A percentile compares a stretch with the other conserved stretches of the same genome.
These are phyloP conservation scores for Athelia psychrophila DNA, from an alignment of 1,284 basidiomycete genomes.

Conservation along the genomic window DNA sequence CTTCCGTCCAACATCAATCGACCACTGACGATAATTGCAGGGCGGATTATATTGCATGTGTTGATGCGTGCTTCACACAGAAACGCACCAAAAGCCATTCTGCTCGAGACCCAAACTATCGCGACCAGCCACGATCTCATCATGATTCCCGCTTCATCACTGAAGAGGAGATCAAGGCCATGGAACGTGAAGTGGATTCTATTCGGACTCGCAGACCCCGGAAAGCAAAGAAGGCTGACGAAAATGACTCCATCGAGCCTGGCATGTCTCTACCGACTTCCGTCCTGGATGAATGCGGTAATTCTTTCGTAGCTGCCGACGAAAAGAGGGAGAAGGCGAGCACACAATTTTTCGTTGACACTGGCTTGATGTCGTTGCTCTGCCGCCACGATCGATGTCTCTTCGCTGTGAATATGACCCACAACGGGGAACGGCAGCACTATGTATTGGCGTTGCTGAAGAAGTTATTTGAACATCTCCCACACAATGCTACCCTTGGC, in stretches of 20 bases:
- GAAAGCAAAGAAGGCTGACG: background rate
- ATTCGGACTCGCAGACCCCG: background rate
- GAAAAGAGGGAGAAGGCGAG: constrained; percentile 25
- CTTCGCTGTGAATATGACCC: constrained; percentile 27
- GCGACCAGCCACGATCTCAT: background rate
- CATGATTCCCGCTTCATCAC: constrained; percentile 6
- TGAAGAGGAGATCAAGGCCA: constrained; percentile 3
- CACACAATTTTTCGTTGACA: constrained; percentile 26
- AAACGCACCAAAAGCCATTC: background rate
- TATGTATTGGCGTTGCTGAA: constrained; percentile 15
- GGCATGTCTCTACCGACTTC: constrained; percentile 20
- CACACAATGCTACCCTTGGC: background rate
- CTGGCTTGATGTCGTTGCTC: constrained; percentile 25
- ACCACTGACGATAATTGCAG: background rate
- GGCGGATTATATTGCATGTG: constrained; percentile 11
- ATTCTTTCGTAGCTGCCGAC: constrained; percentile 32
- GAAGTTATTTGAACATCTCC: too few relatives aligned
- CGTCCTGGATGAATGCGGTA: constrained; percentile 26
- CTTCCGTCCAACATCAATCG: background rate
- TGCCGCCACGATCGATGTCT: constrained; percentile 22
- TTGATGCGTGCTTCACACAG: constrained; percentile 20
- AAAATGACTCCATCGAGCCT: constrained; percentile 2
- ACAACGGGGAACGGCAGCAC: constrained; percentile 26
- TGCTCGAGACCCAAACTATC: background rate
- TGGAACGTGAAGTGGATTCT: constrained; percentile 3